These are phyloP conservation scores for Skeletonema marinoi DNA, from an alignment of 108 stramenopile genomes.

Conservation along the genomic window DNA sequence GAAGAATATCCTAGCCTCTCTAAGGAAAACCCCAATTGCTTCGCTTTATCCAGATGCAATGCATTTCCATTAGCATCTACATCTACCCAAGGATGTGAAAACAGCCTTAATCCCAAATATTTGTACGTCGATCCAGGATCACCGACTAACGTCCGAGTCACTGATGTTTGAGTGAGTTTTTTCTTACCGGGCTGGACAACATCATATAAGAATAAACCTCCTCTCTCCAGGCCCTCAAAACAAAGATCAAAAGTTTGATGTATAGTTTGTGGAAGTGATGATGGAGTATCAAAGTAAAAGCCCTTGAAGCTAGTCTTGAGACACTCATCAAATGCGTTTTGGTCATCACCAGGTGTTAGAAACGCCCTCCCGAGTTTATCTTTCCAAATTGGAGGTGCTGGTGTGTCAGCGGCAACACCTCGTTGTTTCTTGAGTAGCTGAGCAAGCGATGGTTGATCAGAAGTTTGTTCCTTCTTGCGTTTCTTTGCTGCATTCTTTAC, in stretches of 20 bases:
- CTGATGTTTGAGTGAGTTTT: constrained; percentile 70
- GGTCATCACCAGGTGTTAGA: constrained; percentile 47
- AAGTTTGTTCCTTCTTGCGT: constrained; percentile 1
- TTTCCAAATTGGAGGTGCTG: constrained; percentile 15
- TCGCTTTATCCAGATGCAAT: not conserved
- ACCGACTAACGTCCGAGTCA: constrained; percentile 79
- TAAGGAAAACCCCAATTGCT: constrained; percentile 14
- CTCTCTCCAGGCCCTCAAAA: constrained; percentile 55
- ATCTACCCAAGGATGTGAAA: constrained; percentile 88
- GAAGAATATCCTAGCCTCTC: constrained; percentile 43
- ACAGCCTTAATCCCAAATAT: constrained; percentile 89
- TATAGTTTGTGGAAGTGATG: constrained; percentile 24
- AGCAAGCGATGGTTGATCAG: constrained; percentile 3
- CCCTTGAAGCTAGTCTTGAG: constrained; percentile 55
- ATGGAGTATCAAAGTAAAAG: constrained; percentile 47
- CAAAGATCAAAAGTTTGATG: constrained; percentile 40
- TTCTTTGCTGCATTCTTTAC: not conserved
- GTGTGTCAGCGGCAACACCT: constrained; percentile 15
- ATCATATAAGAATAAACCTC: constrained; percentile 71
- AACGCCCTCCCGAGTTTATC: constrained; percentile 15
- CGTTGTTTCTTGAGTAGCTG: constrained; percentile 21
- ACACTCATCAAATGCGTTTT: constrained; percentile 39
- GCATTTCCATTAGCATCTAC: constrained; percentile 37
- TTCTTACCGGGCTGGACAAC: constrained; percentile 86
- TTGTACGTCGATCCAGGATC: constrained; percentile 93